These are phyloP conservation scores for Monascus ruber DNA, from an alignment of 2,329 filamentous ascomycete genomes.

Conservation along the genomic window DNA sequence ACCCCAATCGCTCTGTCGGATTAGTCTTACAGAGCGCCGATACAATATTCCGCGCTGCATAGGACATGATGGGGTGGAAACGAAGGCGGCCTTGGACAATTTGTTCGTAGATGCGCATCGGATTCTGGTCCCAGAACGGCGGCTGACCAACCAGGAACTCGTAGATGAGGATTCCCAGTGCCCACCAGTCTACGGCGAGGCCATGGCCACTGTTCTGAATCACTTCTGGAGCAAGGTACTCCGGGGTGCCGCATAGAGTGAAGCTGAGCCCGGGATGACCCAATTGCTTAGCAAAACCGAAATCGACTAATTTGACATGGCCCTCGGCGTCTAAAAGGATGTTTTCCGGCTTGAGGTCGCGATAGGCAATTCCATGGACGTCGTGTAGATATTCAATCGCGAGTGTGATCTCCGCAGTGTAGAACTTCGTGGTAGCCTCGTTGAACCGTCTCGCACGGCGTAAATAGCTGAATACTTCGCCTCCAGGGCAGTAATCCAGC, in stretches of 20 bases:
- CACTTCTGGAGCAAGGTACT: conserved; percentile 57
- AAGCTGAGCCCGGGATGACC: conserved; percentile 31
- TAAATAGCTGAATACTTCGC: conserved; percentile 56
- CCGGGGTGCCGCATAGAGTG: conserved; percentile 55
- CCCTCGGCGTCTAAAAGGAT: conserved; percentile 55
- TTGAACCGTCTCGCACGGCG: conserved; percentile 52
- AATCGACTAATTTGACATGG: conserved; percentile 56
- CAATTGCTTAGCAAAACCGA: conserved; percentile 57
- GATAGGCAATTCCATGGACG: conserved; percentile 52
- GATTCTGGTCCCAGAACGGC: conserved; percentile 58
- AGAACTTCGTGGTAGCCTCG: conserved; percentile 52
- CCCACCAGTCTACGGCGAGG: conserved; percentile 59
- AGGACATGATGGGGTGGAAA: conserved; percentile 48
- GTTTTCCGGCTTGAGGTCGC: conserved; percentile 57
- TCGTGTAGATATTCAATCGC: conserved; percentile 56
- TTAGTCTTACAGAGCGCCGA: conserved; percentile 52
- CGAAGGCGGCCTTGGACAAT: conserved; percentile 54
- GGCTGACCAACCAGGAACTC: conserved; percentile 58
- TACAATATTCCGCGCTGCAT: conserved; percentile 50
- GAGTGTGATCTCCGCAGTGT: conserved; percentile 55
- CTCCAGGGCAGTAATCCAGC: conserved; percentile 57
- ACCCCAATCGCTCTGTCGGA: conserved; percentile 50
- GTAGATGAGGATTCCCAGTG: conserved; percentile 55
- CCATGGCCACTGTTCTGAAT: conserved; percentile 56
- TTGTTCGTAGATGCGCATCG: conserved; percentile 58